Percentiles rank a stretch among this genome's conserved stretches.
Evolutionary conservation across 2,329 filamentous ascomycete species (phyloP).

Genomic region (Cladophialophora yegresii): DNA sequence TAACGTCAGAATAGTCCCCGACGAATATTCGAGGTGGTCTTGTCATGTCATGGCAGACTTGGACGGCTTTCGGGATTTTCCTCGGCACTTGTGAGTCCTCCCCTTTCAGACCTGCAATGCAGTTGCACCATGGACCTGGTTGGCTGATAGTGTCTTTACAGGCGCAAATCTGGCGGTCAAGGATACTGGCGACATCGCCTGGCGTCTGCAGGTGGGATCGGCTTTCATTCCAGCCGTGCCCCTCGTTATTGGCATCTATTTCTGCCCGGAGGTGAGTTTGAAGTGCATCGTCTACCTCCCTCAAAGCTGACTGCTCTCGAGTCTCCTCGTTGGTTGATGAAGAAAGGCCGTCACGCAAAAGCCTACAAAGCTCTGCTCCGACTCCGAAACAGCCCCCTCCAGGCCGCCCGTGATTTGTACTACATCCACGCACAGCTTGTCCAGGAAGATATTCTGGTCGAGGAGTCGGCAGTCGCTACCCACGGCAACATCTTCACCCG

Average conservation of each 20-base stretch:
- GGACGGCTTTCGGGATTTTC: conserved; percentile 50
- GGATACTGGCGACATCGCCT: conserved; percentile 44
- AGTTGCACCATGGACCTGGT: not conserved
- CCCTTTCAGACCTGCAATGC: not conserved
- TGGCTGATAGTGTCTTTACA: conserved; percentile 25
- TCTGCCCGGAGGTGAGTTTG: conserved; percentile 42
- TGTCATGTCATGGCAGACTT: conserved; percentile 60
- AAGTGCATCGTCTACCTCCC: no score
- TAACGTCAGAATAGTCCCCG: conserved; percentile 41
- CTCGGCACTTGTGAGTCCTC: conserved; percentile 21
- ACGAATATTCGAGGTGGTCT: conserved; percentile 57
- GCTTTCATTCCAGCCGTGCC: conserved; percentile 53
- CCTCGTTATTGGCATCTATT: conserved; percentile 50
- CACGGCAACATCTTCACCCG: conserved; percentile 62
- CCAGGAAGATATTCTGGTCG: conserved; percentile 39
- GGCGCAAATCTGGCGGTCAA: conserved; percentile 49
- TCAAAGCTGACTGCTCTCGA: not conserved
- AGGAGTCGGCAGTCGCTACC: conserved; percentile 40
- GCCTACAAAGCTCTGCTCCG: conserved; percentile 49
- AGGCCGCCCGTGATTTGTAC: conserved; percentile 50
- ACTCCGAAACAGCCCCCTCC: conserved; percentile 48
- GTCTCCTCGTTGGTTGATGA: conserved; percentile 52
- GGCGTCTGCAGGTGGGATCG: conserved; percentile 52
- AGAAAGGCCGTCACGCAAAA: conserved; percentile 45
- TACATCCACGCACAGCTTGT: conserved; percentile 48